Evolutionary conservation across 1,284 basidiomycete genomes (phyloP).

Genomic region (Ceratobasidium sp.): DNA sequence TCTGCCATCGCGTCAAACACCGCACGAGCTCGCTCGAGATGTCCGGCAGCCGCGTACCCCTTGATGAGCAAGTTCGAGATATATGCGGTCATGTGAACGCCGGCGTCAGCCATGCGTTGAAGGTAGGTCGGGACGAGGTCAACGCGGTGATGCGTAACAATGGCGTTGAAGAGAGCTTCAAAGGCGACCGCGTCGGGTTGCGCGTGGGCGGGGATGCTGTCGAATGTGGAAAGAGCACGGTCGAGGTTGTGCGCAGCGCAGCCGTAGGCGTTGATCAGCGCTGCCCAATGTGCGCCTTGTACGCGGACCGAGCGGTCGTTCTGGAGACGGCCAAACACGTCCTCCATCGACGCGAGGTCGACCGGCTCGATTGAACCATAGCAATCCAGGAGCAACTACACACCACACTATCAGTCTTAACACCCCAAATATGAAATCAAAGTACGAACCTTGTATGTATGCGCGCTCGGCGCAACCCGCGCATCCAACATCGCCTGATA

Average conservation of each 20-base stretch:
- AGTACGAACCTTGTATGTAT: slow-evolving; percentile 89
- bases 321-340: slow-evolving; percentile 74
- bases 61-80: slow-evolving; percentile 94
- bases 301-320: slow-evolving; percentile 69
- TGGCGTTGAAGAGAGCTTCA: slow-evolving; percentile 91
- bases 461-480: slow-evolving; percentile 80
- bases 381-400: slow-evolving; percentile 87
- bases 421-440: background rate
- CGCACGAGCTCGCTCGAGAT: slow-evolving; percentile 76
- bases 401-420: slow-evolving; percentile 10
- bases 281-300: slow-evolving; percentile 91
- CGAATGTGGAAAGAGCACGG: slow-evolving; percentile 83
- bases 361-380: slow-evolving; percentile 91
- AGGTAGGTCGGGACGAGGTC: slow-evolving; percentile 84
- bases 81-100: slow-evolving; percentile 94
- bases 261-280: slow-evolving; percentile 92
- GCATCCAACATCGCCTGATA: slow-evolving; percentile 77
- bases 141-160: slow-evolving; percentile 82
- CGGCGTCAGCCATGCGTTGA: slow-evolving; percentile 70
- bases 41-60: slow-evolving; percentile 82
- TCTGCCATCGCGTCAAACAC: slow-evolving; percentile 93
- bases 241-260: slow-evolving; percentile 83
- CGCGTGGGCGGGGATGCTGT: slow-evolving; percentile 73
- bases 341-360: slow-evolving; percentile 81
- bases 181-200: slow-evolving; percentile 89